These are phyloP conservation scores for Microdochium trichocladiopsis DNA, from an alignment of 2,329 filamentous ascomycete species.

Conservation along the genomic window DNA sequence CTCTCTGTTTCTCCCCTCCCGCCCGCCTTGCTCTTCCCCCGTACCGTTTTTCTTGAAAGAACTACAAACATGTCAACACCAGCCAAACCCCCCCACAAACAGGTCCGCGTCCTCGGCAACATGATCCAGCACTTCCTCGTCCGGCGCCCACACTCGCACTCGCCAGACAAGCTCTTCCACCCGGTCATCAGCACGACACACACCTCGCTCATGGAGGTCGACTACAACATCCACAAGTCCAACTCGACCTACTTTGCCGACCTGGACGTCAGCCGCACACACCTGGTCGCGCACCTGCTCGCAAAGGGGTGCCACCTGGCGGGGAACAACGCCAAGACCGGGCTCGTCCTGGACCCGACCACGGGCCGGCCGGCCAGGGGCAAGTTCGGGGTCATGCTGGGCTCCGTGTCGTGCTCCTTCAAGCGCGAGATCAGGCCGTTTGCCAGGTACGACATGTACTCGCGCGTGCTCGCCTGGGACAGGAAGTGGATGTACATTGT, in stretches of 20 bases:
- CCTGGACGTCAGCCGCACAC: slow-evolving; percentile 75
- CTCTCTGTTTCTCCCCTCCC: no score
- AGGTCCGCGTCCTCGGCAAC: slow-evolving; percentile 53
- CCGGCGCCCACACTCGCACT: slow-evolving; percentile 38
- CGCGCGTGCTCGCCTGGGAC: slow-evolving; percentile 66
- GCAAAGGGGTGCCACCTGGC: slow-evolving; percentile 48
- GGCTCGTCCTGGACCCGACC: slow-evolving; percentile 43
- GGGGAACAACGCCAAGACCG: slow-evolving; percentile 38
- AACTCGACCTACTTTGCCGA: slow-evolving; percentile 85
- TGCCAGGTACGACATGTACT: slow-evolving; percentile 67
- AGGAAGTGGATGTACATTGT: slow-evolving; percentile 75
- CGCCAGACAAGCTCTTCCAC: slow-evolving; percentile 63
- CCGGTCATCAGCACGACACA: slow-evolving; percentile 61
- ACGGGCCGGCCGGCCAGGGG: slow-evolving; percentile 37
- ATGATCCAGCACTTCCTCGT: slow-evolving; percentile 47
- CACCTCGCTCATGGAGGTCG: slow-evolving; percentile 68
- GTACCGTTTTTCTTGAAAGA: no score
- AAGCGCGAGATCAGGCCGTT: slow-evolving; percentile 66
- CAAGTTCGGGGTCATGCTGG: slow-evolving; percentile 57
- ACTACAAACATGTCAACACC: slow-evolving; percentile 33
- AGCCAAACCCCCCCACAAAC: background rate
- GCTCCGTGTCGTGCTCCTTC: slow-evolving; percentile 68
- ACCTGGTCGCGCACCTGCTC: slow-evolving; percentile 66
- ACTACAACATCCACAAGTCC: slow-evolving; percentile 80
- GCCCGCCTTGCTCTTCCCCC: no score